Evolutionary conservation across 192 early-diverging fungal genomes (phyloP).

Genomic region (Coemansia sp.): DNA sequence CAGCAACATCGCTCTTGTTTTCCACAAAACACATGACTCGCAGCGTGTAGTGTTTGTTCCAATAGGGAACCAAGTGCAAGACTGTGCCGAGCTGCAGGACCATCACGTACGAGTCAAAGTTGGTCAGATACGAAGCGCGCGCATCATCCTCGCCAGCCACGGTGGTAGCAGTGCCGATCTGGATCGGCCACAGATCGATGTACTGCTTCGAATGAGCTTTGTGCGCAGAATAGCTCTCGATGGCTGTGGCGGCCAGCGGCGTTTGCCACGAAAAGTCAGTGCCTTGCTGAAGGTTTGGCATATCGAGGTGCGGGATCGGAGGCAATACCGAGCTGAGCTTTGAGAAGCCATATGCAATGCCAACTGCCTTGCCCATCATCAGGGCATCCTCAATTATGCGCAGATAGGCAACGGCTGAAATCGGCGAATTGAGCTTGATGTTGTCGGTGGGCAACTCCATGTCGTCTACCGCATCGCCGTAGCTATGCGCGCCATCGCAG

Average conservation of each 20-base stretch:
- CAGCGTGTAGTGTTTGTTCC: constrained; percentile 63
- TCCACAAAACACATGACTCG: constrained; percentile 77
- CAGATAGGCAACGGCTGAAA: constrained; percentile 63
- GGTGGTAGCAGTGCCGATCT: constrained; percentile 52
- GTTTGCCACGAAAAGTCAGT: not conserved
- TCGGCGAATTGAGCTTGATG: constrained; percentile 61
- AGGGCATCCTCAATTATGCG: constrained; percentile 74
- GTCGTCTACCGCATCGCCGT: not conserved
- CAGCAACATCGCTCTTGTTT: constrained; percentile 61
- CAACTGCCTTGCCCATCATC: constrained; percentile 70
- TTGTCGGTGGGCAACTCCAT: constrained; percentile 60
- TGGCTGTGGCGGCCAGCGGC: not conserved
- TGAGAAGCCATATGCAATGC: constrained; percentile 67
- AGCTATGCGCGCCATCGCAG: not conserved
- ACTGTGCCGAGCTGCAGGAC: constrained; percentile 77
- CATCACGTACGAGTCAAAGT: constrained; percentile 75
- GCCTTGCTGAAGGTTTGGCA: not conserved
- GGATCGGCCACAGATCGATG: constrained; percentile 78
- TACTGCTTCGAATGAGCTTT: constrained; percentile 40
- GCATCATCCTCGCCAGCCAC: constrained; percentile 18
- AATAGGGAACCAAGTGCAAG: constrained; percentile 70
- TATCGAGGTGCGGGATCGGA: not conserved
- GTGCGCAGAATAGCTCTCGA: not conserved
- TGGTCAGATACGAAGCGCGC: constrained; percentile 46
- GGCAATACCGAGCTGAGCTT: constrained; percentile 45